Conservation (phyloP, 495 filamentous ascomycete genomes). For the Penicillium paxilli region DNA sequence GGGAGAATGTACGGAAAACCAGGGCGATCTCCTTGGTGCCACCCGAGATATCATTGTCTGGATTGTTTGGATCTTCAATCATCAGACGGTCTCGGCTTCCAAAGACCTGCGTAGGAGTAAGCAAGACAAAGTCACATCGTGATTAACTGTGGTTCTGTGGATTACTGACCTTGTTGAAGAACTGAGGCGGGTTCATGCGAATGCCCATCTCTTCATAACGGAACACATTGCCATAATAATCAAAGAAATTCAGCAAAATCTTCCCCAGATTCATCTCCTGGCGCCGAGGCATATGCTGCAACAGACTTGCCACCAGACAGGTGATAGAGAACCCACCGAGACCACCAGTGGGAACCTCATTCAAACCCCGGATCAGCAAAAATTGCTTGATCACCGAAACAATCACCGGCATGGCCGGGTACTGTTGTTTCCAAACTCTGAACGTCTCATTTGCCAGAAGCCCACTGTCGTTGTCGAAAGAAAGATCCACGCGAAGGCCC, state of each 20-base stretch:
- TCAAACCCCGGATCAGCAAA: slow-evolving; percentile 80
- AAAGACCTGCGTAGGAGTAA: slow-evolving; percentile 5
- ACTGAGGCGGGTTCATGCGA: slow-evolving; percentile 67
- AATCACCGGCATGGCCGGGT: slow-evolving; percentile 79
- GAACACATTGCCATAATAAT: slow-evolving; percentile 83
- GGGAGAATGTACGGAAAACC: slow-evolving; percentile 63
- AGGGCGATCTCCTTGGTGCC: slow-evolving; percentile 64
- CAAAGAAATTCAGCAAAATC: slow-evolving; percentile 79
- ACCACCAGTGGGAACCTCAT: slow-evolving; percentile 86
- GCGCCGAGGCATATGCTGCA: slow-evolving; percentile 72
- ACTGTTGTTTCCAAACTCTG: slow-evolving; percentile 70
- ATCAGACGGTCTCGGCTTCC: slow-evolving; percentile 56
- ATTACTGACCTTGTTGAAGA: slow-evolving; percentile 67
- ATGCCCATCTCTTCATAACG: slow-evolving; percentile 67
- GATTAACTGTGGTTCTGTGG: neutral
- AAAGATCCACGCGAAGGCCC: slow-evolving; percentile 79
- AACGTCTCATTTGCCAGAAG: slow-evolving; percentile 78
- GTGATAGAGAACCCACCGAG: slow-evolving; percentile 94
- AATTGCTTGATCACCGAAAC: slow-evolving; percentile 91
- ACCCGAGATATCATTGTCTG: slow-evolving; percentile 80
- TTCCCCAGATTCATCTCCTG: slow-evolving; percentile 69
- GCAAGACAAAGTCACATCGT: no score
- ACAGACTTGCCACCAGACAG: slow-evolving; percentile 84
- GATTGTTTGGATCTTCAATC: slow-evolving; percentile 87
- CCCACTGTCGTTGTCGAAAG: slow-evolving; percentile 88